phyloP scores from a whole-genome alignment of 805 yeast genomes.

The Candida tallmaniae region DNA sequence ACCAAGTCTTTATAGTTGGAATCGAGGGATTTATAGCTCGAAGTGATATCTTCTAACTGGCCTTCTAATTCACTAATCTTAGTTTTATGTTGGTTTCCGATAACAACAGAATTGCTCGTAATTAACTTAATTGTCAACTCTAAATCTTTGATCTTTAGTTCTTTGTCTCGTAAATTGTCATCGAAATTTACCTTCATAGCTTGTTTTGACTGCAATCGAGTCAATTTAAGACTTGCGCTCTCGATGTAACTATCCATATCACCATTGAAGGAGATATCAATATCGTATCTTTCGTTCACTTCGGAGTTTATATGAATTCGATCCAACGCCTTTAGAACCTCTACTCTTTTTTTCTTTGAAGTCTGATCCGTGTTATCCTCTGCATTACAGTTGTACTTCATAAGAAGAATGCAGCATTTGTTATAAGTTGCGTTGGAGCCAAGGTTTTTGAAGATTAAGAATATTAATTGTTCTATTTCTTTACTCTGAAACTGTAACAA shows the following conservation, averaged over 20 bases:
- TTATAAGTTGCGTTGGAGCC: slow-evolving; percentile 3
- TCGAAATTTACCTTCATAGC: neutral
- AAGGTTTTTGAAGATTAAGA: neutral
- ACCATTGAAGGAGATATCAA: neutral
- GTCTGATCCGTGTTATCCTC: neutral
- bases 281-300: slow-evolving; percentile 3
- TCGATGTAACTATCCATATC: neutral
- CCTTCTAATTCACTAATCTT: slow-evolving; percentile 15
- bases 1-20: slow-evolving; percentile 1
- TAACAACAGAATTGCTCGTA: slow-evolving; percentile 37
- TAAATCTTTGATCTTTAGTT: slow-evolving; percentile 36
- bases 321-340: neutral
- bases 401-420: slow-evolving; percentile 1
- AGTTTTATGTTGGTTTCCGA: slow-evolving; percentile 24
- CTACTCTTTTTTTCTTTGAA: neutral
- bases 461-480: neutral
- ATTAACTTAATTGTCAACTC: slow-evolving; percentile 42
- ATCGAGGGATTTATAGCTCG: slow-evolving; percentile 8
- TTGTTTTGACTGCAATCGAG: neutral
- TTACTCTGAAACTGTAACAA: neutral
- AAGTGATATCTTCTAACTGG: slow-evolving; percentile 15
- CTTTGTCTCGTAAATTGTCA: slow-evolving; percentile 15
- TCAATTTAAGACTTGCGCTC: neutral
- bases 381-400: neutral
- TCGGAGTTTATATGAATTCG: slow-evolving; percentile 2